Base-by-base conservation (phyloP, 225 moss, liverwort and hornwort genomes). In the Antitrichia curtipendula region DNA sequence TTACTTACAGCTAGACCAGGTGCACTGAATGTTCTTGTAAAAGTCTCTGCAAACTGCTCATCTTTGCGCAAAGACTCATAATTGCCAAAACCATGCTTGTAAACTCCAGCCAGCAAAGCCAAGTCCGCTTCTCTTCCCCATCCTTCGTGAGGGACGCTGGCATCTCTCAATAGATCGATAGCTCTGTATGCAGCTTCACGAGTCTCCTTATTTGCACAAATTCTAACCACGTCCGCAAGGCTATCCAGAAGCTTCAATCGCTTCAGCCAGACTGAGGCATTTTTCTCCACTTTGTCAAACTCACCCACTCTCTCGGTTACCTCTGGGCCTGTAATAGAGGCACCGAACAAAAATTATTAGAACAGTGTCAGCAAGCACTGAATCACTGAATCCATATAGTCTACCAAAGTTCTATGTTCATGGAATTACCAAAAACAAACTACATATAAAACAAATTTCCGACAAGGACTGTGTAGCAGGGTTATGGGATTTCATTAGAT, bases 81-180 rank as follows among this genome's bases (percentile, higher is more conserved):
- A 81, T 96, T 96, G 58, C 96, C 96, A 90, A 96, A 96, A 40
- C 96, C 96, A 88, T 96, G 94, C 91, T 94, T 96, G 89, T 93
- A 96, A 80, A 96, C 95, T 73, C 96, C 96, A 90, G 94, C 92
- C 74, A 96, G 86, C 87, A 96, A 91, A 75, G 96, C 95, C 79
- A 96, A 89, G 82, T 96, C 96, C 58, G 95, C 93, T 78, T 96
- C 94, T 93, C 95, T 89, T 79, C 90, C 92, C 96, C 96, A 96
- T 68, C 92, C 88, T 81, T 95, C 95, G 69, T 93, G 91, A 64
- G 96, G 96, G 68, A 96, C 93, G 84, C 95, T 95, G 60, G 96
- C 96, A 88, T 96, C 96, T 84, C 94, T 94, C 70, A 96, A 91
- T 27, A 93, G 87, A 87, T 96, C 95, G 77, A 96, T 96, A 78